Evolutionary conservation across 148 eudicot species (phyloP).

Genomic region (Diospyros lotus): DNA sequence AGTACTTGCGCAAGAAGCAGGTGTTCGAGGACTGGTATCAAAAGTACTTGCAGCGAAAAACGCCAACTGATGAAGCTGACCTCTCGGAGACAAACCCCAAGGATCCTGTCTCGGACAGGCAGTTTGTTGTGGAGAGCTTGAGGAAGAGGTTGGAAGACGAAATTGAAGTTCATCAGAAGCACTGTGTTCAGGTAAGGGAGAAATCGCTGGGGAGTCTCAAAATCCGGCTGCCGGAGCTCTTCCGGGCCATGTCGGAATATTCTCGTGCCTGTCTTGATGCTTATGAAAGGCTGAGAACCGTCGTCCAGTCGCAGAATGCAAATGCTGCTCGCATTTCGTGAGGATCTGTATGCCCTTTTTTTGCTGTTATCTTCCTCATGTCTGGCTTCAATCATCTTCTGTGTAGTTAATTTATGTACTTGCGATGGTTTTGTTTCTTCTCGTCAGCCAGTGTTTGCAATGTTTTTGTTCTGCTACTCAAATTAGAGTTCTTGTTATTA

Average conservation of each 20-base stretch:
- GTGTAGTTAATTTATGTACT: background rate
- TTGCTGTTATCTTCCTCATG: background rate
- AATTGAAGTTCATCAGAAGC: constrained; percentile 59
- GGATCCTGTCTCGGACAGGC: constrained; percentile 58
- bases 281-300: constrained; percentile 45
- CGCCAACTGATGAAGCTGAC: constrained; percentile 44
- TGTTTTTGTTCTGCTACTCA: too few relatives aligned
- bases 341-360: constrained; percentile 1
- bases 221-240: constrained; percentile 73
- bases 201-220: constrained; percentile 76
- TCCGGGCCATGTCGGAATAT: constrained; percentile 72
- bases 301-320: constrained; percentile 40
- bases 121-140: constrained; percentile 60
- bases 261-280: constrained; percentile 53
- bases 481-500: too few relatives aligned
- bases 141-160: constrained; percentile 80
- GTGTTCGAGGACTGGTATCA: constrained; percentile 82
- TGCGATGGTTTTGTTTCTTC: background rate
- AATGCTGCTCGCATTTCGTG: constrained; percentile 33
- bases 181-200: constrained; percentile 81
- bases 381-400: background rate
- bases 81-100: constrained; percentile 33
- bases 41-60: constrained; percentile 46
- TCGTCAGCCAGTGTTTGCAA: background rate
- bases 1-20: constrained; percentile 56